Base-by-base conservation (phyloP, 2,329 filamentous ascomycete species). In the Berkeleyomyces rouxiae region DNA sequence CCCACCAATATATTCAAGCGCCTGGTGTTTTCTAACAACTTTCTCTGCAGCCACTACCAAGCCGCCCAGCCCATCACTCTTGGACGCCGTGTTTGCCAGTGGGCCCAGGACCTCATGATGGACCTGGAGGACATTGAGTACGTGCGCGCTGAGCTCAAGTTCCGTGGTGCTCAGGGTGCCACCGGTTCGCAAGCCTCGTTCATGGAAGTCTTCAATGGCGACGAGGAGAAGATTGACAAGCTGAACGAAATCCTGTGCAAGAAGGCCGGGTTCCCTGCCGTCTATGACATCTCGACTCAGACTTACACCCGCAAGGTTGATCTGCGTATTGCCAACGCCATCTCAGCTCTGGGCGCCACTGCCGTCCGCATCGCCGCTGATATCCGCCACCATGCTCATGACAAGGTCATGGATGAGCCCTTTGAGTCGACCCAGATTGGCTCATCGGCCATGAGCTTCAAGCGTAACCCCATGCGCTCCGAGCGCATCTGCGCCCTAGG, bases 391-490 rank as follows among this genome's bases (percentile, higher is more conserved):
- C 76, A 92, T 58, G 85, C 86, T 4, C 78, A 80, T 69, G 80
- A 84, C 74, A 95, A 96, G 78, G 89, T 95, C 73, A 77, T 65
- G 59, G 62, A 66, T 40, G 87, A 90, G 76, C 88, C 88, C 0
- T 88, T 90, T 68, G 87, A 91, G 75, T 83, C 83, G 68, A 81
- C 84, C 67, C 89, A 95, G 74, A 90, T 91, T 67, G 87, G 86
- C 37, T 82, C 78, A 53, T 81, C 77, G 58, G 83, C 83, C 64
- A 80, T 82, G 71, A 69, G 75, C 1, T 79, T 77, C 69, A 79
- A 79, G 71, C 70, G 72, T 31, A 76, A 75, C 65, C 73, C 75
- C 1, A 80, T 80, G 78, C 73, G 77, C 40, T 77, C 71, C 37
- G 78, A 80, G 70, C 68, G 77, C 58, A 75, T 80, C 53, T 74